Percentiles rank a stretch among this genome's conserved stretches.
Conservation (phyloP, 225 moss, liverwort and hornwort species). For the Takakia lepidozioides region DNA sequence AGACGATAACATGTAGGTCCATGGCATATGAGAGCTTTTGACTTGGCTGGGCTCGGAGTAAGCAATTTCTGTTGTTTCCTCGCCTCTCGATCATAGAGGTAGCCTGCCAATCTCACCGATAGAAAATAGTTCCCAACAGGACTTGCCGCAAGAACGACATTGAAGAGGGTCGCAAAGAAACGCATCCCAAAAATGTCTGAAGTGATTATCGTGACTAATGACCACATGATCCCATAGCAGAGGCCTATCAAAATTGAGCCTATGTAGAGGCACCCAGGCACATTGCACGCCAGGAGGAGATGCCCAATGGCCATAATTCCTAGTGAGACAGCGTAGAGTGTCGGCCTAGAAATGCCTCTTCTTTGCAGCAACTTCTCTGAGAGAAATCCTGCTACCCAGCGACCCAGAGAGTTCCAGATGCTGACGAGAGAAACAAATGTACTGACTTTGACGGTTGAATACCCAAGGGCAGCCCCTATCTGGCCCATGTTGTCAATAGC, state of each 20-base stretch:
- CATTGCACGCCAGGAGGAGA: slow-evolving; percentile 18
- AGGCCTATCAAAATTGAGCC: slow-evolving; percentile 32
- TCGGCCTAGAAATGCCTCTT: slow-evolving; percentile 37
- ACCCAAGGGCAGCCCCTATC: slow-evolving; percentile 53
- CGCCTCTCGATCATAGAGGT: slow-evolving; percentile 21
- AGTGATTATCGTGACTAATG: slow-evolving; percentile 30
- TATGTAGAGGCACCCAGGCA: slow-evolving; percentile 24
- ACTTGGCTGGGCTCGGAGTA: background rate
- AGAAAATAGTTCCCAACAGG: slow-evolving; percentile 33
- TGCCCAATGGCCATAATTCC: slow-evolving; percentile 22
- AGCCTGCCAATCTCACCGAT: slow-evolving; percentile 12
- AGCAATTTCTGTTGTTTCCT: slow-evolving; percentile 18
- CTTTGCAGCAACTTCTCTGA: slow-evolving; percentile 37
- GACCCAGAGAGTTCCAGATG: slow-evolving; percentile 77
- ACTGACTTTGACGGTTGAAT: slow-evolving; percentile 16
- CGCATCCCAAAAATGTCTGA: slow-evolving; percentile 38
- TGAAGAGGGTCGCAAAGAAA: slow-evolving; percentile 35
- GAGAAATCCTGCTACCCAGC: slow-evolving; percentile 45
- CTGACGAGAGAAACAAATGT: slow-evolving; percentile 55
- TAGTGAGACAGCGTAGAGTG: slow-evolving; percentile 23
- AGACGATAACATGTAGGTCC: slow-evolving; percentile 21
- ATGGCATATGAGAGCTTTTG: slow-evolving; percentile 5
- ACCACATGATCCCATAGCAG: slow-evolving; percentile 30
- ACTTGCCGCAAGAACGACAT: slow-evolving; percentile 23
- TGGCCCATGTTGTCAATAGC: slow-evolving; percentile 68